Conservation (phyloP, 805 yeast species). For the Hanseniaspora mollemarum region DNA sequence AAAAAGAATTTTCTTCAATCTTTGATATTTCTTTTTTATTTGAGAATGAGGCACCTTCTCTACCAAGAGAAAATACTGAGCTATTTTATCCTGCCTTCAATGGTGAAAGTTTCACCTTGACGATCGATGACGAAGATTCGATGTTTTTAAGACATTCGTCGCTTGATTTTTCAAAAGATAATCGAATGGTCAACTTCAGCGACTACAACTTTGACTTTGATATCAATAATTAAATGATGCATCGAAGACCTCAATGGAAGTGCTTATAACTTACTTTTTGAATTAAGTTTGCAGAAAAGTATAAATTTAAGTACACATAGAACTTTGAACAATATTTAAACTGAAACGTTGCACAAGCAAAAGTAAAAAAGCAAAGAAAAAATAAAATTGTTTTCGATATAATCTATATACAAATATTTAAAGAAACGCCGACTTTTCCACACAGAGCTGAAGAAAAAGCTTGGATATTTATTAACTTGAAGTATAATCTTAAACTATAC, state of each 20-base stretch:
- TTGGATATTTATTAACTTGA: not conserved
- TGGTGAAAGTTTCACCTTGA: not conserved
- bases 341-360: not conserved
- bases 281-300: not conserved
- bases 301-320: not conserved
- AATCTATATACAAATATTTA: not conserved
- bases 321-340: not conserved
- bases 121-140: not conserved
- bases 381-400: not conserved
- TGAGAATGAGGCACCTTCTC: not conserved
- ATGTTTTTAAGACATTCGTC: not conserved
- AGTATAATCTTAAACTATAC: not conserved
- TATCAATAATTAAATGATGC: not conserved
- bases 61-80: not conserved
- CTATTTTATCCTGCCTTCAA: not conserved
- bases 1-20: not conserved
- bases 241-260: not conserved
- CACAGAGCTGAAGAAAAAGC: slow-evolving; percentile 1
- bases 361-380: not conserved
- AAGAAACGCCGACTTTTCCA: not conserved
- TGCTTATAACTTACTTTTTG: too few relatives aligned
- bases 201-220: not conserved
- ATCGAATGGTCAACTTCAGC: not conserved
- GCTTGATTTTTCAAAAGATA: not conserved
- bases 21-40: not conserved